These are phyloP conservation scores for Globisporangium nagaii DNA, from an alignment of 352 stramenopile genomes.

Conservation along the genomic window DNA sequence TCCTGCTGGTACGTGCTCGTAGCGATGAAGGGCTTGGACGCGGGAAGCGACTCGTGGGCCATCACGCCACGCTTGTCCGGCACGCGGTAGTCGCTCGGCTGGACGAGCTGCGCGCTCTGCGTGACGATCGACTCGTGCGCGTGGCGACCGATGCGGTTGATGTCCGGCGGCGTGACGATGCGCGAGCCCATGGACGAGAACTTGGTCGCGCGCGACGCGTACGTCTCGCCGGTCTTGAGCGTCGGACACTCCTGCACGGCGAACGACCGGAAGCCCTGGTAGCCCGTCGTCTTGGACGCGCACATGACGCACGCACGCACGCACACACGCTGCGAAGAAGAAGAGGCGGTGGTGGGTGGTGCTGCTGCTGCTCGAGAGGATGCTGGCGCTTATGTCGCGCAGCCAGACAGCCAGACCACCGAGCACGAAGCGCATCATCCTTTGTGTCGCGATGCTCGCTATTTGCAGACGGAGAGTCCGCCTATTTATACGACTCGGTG, in stretches of 20 bases:
- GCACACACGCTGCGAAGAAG: no score
- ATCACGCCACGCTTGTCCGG: slow-evolving; percentile 55
- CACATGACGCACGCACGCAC: no score
- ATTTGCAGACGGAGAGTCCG: no score
- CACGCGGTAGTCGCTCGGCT: slow-evolving; percentile 56
- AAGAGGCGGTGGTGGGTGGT: no score
- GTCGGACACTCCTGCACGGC: slow-evolving; percentile 57
- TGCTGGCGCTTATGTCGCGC: no score
- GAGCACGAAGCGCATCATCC: no score
- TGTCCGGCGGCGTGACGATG: slow-evolving; percentile 50
- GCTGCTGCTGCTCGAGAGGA: no score
- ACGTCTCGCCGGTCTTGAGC: slow-evolving; percentile 71
- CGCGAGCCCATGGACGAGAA: slow-evolving; percentile 72
- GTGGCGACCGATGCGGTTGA: slow-evolving; percentile 52
- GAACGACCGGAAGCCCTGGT: slow-evolving; percentile 80
- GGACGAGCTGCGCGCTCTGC: slow-evolving; percentile 33
- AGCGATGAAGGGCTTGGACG: slow-evolving; percentile 50
- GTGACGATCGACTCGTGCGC: slow-evolving; percentile 48
- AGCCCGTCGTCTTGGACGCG: slow-evolving; percentile 51
- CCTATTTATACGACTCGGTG: no score
- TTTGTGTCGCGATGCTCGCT: no score
- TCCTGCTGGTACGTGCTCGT: slow-evolving; percentile 61
- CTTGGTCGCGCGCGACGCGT: slow-evolving; percentile 60
- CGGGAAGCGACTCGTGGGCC: slow-evolving; percentile 27
- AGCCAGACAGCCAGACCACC: no score